phyloP scores from a whole-genome alignment of 345 rosid species.

The Mercurialis annua region DNA sequence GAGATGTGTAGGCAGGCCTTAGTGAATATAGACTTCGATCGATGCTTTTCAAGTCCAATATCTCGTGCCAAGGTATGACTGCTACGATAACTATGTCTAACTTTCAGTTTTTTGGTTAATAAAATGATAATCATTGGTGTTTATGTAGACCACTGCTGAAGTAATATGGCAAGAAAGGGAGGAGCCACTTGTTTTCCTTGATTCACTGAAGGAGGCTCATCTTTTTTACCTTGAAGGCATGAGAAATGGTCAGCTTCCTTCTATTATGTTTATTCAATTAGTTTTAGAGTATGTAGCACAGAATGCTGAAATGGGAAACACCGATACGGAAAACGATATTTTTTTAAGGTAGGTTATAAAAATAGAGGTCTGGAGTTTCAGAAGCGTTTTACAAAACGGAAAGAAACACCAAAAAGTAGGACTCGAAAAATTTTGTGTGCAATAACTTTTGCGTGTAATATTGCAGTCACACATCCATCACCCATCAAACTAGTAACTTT shows the following conservation, averaged over 20 bases:
- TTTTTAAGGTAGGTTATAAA: too few species aligned
- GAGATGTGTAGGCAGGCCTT: conserved; percentile 50
- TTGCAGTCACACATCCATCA: background rate
- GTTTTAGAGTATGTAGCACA: too few species aligned
- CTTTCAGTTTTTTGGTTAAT: background rate
- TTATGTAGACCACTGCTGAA: conserved; percentile 56
- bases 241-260: conserved; percentile 56
- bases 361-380: too few species aligned
- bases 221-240: conserved; percentile 64
- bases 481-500: conserved; percentile 1
- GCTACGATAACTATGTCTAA: background rate
- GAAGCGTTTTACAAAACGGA: too few species aligned
- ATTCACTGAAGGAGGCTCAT: conserved; percentile 62
- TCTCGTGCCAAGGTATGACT: conserved; percentile 57
- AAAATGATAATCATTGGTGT: conserved; percentile 1
- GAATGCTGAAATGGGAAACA: too few species aligned
- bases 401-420: too few species aligned
- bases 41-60: conserved; percentile 60
- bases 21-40: conserved; percentile 40
- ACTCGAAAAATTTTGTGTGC: background rate
- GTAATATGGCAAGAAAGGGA: conserved; percentile 59
- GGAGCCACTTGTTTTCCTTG: conserved; percentile 52
- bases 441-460: too few species aligned
- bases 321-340: too few species aligned
- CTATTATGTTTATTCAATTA: background rate